phyloP scores from a whole-genome alignment of 164 flowering plant genomes.

The Litsea cubeba region DNA sequence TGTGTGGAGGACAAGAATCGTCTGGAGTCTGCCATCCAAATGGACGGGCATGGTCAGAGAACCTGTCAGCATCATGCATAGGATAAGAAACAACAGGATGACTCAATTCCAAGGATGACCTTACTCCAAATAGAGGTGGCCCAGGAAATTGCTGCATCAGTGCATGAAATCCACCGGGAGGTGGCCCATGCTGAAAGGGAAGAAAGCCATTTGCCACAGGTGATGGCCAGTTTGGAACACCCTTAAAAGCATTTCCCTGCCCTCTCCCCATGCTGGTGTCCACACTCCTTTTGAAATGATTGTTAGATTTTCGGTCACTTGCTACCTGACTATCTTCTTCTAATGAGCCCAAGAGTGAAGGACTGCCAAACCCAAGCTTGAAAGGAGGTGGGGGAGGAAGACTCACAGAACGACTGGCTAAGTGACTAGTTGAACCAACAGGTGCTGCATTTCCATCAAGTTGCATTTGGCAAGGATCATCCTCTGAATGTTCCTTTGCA shows the following conservation, averaged over 20 bases:
- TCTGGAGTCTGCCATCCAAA: conserved; percentile 75
- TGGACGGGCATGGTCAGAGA: conserved; percentile 59
- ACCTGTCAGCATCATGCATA: conserved; percentile 66
- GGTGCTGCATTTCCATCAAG: conserved; percentile 31
- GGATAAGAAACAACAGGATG: conserved; percentile 66
- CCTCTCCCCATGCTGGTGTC: conserved; percentile 54
- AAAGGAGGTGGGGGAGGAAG: conserved; percentile 34
- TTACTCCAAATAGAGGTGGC: conserved; percentile 65
- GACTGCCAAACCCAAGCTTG: conserved; percentile 8
- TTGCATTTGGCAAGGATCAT: conserved; percentile 40
- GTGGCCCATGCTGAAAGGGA: conserved; percentile 76
- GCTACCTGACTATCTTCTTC: conserved; percentile 41
- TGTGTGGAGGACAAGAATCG: conserved; percentile 50
- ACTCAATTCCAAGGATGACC: conserved; percentile 68
- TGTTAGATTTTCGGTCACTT: conserved; percentile 23
- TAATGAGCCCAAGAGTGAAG: conserved; percentile 15
- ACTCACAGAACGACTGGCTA: conserved; percentile 37
- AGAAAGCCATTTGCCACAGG: conserved; percentile 70
- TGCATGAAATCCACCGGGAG: conserved; percentile 60
- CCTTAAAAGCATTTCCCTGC: conserved; percentile 72
- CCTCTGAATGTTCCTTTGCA: conserved; percentile 33
- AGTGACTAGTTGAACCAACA: conserved; percentile 29
- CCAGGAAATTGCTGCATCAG: conserved; percentile 64
- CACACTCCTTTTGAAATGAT: conserved; percentile 51
- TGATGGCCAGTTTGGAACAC: conserved; percentile 69